These are phyloP conservation scores for Aeschynomene evenia DNA, from an alignment of 306 rosid species.

Conservation along the genomic window DNA sequence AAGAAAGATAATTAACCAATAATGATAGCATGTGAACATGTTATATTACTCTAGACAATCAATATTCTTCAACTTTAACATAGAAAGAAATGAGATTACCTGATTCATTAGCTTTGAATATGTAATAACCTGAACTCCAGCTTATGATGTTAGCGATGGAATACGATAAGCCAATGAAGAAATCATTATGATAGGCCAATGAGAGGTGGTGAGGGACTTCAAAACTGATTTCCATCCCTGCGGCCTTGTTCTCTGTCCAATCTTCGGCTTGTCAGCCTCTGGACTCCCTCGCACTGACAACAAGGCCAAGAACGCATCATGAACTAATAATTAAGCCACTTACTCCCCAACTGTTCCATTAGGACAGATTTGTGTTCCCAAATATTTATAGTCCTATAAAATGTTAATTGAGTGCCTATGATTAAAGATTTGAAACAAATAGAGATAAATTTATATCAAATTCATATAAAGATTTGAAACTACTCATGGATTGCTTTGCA, in stretches of 20 bases:
- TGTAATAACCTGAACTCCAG: conserved; percentile 79
- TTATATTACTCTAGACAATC: conserved; percentile 28
- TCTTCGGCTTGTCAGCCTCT: too few species aligned
- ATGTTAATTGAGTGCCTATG: conserved; percentile 75
- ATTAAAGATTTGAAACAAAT: conserved; percentile 34
- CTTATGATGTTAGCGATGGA: conserved; percentile 73
- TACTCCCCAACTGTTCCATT: conserved; percentile 99
- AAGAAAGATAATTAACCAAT: neutral
- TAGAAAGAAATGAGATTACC: conserved; percentile 51
- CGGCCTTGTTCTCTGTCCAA: too few species aligned
- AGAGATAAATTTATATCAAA: conserved; percentile 35
- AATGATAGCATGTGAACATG: too few species aligned
- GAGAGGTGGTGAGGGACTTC: too few species aligned
- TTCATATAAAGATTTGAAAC: too few species aligned
- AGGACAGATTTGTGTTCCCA: conserved; percentile 80
- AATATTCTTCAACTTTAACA: conserved; percentile 25
- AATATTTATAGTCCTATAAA: conserved; percentile 82
- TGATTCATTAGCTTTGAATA: conserved; percentile 67
- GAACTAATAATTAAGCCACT: conserved; percentile 38
- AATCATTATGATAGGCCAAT: too few species aligned
- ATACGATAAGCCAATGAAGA: conserved; percentile 63
- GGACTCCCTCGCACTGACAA: too few species aligned
- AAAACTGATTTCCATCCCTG: too few species aligned
- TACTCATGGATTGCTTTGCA: too few species aligned
- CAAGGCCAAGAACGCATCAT: conserved; percentile 6